Conservation (phyloP, 176 grass and related monocot species). For the Triticum timopheevii region DNA sequence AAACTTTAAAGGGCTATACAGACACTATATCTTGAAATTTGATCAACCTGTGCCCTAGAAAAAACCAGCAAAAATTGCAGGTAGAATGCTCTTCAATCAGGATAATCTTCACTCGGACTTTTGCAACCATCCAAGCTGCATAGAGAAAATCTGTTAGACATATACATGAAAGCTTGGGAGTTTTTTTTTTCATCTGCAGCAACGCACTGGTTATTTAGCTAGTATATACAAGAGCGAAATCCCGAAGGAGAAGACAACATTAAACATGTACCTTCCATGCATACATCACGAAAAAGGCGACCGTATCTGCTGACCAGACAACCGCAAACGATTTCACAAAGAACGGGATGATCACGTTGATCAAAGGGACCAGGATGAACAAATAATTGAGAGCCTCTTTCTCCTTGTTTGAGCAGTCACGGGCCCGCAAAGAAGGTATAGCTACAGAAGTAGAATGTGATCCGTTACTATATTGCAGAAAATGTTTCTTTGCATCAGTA, state of each 20-base stretch:
- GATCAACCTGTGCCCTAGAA: neutral
- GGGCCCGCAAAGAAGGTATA: conserved; percentile 89
- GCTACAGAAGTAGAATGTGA: conserved; percentile 44
- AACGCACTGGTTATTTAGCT: neutral
- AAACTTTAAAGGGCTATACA: conserved; percentile 1
- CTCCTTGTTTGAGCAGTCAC: conserved; percentile 97
- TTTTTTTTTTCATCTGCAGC: neutral
- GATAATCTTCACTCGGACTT: conserved; percentile 46
- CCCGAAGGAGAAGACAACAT: neutral
- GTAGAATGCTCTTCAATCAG: neutral
- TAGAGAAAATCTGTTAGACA: conserved; percentile 5
- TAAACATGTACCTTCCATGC: conserved; percentile 80
- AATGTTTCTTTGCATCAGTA: neutral
- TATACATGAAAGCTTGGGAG: neutral
- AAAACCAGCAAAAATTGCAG: neutral
- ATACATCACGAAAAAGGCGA: conserved; percentile 88
- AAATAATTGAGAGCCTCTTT: conserved; percentile 99
- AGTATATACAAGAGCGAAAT: neutral
- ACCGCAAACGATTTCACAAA: conserved; percentile 82
- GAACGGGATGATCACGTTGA: conserved; percentile 88
- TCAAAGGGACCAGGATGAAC: conserved; percentile 78
- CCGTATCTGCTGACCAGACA: conserved; percentile 92
- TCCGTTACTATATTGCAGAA: neutral
- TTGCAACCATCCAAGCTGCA: conserved; percentile 90
- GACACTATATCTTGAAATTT: conserved; percentile 14